Conservation (phyloP, 331 rosid genomes). For the Malus hybrid region DNA sequence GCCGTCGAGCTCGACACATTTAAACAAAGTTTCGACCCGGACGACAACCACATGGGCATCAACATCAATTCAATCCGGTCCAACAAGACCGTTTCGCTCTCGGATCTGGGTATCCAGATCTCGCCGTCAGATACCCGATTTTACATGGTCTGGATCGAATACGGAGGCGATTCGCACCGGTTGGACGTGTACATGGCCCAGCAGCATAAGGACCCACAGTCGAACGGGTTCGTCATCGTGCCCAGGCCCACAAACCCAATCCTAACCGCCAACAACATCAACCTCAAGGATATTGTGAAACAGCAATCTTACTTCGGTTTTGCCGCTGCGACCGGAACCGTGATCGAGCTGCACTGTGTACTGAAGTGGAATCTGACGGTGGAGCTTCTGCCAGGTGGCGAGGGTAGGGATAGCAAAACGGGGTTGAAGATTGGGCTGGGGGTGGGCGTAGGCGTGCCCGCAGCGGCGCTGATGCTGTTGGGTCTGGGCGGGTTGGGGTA, state of each 20-base stretch:
- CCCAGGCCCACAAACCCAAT: constrained; percentile 34
- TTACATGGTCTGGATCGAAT: constrained; percentile 50
- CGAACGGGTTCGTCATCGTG: not conserved
- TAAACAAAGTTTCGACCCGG: constrained; percentile 45
- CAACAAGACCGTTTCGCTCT: constrained; percentile 18
- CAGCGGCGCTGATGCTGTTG: not conserved
- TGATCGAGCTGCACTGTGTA: constrained; percentile 43
- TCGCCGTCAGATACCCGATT: constrained; percentile 17
- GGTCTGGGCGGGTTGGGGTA: constrained; percentile 13
- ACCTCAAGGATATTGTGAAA: constrained; percentile 19
- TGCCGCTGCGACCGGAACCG: constrained; percentile 56
- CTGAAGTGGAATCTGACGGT: constrained; percentile 63
- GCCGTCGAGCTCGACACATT: constrained; percentile 73
- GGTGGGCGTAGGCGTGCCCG: constrained; percentile 37
- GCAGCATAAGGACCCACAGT: not conserved
- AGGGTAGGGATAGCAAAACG: not conserved
- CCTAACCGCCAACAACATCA: constrained; percentile 16
- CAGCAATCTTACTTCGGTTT: constrained; percentile 51
- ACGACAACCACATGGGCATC: constrained; percentile 57
- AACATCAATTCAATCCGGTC: constrained; percentile 47
- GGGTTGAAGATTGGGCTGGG: constrained; percentile 32
- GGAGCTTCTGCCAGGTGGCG: constrained; percentile 12
- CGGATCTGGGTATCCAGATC: constrained; percentile 32
- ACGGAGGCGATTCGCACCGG: constrained; percentile 28
- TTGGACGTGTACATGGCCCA: constrained; percentile 34